Evolutionary conservation across 2,329 filamentous ascomycete species (phyloP).

Genomic region (Camillea tinctor): DNA sequence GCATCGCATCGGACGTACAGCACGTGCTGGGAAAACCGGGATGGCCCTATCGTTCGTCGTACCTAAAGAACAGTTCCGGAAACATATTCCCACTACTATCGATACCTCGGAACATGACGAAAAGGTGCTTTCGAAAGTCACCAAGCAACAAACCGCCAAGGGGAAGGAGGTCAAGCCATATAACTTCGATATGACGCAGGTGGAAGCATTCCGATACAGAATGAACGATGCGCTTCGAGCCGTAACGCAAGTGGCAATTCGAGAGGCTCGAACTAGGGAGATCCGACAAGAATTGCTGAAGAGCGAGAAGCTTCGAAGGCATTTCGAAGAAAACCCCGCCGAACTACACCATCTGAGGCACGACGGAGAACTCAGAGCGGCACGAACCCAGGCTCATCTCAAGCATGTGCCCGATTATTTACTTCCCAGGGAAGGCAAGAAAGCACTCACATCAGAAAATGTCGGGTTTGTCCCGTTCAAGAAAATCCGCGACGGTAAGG

Average conservation of each 20-base stretch:
- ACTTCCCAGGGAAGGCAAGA: slow-evolving; percentile 73
- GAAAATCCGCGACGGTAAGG: slow-evolving; percentile 52
- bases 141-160: slow-evolving; percentile 72
- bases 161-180: slow-evolving; percentile 85
- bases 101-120: slow-evolving; percentile 79
- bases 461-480: slow-evolving; percentile 74
- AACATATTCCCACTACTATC: slow-evolving; percentile 84
- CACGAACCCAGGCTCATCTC: slow-evolving; percentile 82
- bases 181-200: slow-evolving; percentile 89
- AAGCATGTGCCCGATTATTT: slow-evolving; percentile 95
- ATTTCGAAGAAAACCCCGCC: slow-evolving; percentile 95
- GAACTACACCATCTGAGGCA: slow-evolving; percentile 86
- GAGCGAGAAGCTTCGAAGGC: slow-evolving; percentile 88
- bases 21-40: slow-evolving; percentile 83
- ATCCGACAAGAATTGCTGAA: slow-evolving; percentile 87
- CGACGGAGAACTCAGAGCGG: slow-evolving; percentile 81
- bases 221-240: slow-evolving; percentile 89
- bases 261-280: slow-evolving; percentile 86
- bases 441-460: slow-evolving; percentile 62
- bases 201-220: slow-evolving; percentile 92
- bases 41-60: slow-evolving; percentile 97
- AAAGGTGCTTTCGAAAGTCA: slow-evolving; percentile 75
- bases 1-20: slow-evolving; percentile 94
- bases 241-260: slow-evolving; percentile 47
- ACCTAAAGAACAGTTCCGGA: slow-evolving; percentile 76